phyloP scores from a whole-genome alignment of 208 protist genomes.

The Leishmania major region DNA sequence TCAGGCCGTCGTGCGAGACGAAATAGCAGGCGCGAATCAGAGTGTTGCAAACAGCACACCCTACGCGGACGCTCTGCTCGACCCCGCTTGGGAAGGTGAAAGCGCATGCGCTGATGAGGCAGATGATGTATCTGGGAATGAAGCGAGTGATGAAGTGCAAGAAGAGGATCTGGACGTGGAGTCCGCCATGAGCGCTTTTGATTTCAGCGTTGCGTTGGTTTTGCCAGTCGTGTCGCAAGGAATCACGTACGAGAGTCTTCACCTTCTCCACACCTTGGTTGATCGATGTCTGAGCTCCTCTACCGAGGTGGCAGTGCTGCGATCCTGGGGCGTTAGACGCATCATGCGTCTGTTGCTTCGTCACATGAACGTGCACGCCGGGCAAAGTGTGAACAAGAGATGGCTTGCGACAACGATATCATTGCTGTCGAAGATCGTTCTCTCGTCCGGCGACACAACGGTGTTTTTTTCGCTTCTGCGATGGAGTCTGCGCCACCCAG shows the following conservation, averaged over 20 bases:
- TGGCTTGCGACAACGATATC: constrained; percentile 54
- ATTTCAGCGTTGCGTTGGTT: constrained; percentile 68
- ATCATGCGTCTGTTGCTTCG: constrained; percentile 57
- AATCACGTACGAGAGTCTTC: constrained; percentile 43
- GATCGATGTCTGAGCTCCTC: constrained; percentile 51
- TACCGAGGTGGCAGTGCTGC: constrained; percentile 35
- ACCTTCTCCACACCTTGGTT: constrained; percentile 60
- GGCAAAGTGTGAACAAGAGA: constrained; percentile 12
- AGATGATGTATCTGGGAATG: not conserved
- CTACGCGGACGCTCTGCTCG: constrained; percentile 27
- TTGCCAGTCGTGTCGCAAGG: constrained; percentile 33
- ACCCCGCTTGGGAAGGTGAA: constrained; percentile 27
- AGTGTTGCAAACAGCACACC: constrained; percentile 15
- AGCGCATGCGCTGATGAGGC: constrained; percentile 10
- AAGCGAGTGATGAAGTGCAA: constrained; percentile 9
- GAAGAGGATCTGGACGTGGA: constrained; percentile 22
- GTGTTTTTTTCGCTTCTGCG: constrained; percentile 55
- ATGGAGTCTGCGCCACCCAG: constrained; percentile 48
- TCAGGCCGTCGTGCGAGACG: constrained; percentile 34
- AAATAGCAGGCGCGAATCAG: constrained; percentile 24
- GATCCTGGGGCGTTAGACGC: constrained; percentile 69
- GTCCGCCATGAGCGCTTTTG: constrained; percentile 48
- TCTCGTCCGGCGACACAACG: constrained; percentile 57
- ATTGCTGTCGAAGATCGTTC: constrained; percentile 68
- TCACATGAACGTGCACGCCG: constrained; percentile 44